Conservation (phyloP, 345 rosid species). For the Hirschfeldia incana region DNA sequence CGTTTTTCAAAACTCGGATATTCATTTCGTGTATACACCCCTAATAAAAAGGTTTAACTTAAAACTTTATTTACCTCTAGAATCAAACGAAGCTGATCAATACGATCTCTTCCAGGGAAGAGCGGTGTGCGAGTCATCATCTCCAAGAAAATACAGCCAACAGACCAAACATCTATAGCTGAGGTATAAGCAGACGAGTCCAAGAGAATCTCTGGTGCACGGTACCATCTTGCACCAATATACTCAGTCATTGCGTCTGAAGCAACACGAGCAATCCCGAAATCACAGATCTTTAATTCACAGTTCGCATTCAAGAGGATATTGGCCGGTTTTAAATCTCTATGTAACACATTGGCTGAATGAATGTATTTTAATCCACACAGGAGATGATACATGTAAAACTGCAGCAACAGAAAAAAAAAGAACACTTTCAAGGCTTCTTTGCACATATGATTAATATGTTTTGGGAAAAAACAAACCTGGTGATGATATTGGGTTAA, state of each 20-base stretch:
- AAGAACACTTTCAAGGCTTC: not conserved
- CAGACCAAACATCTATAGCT: conserved; percentile 95
- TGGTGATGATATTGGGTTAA: conserved; percentile 47
- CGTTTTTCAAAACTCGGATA: no score
- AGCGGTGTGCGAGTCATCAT: conserved; percentile 75
- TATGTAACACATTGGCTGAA: conserved; percentile 89
- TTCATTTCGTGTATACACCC: no score
- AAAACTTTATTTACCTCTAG: conserved; percentile 59
- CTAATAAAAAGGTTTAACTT: not conserved
- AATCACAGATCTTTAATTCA: conserved; percentile 88
- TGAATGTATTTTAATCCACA: conserved; percentile 94
- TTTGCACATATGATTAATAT: conserved; percentile 28
- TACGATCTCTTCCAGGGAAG: conserved; percentile 85
- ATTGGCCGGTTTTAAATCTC: conserved; percentile 92
- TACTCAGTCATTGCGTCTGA: conserved; percentile 85
- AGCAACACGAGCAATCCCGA: conserved; percentile 88
- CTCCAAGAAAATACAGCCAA: conserved; percentile 91
- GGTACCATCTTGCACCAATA: conserved; percentile 93
- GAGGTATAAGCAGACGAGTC: conserved; percentile 78
- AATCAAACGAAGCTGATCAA: conserved; percentile 79
- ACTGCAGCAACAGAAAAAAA: conserved; percentile 49
- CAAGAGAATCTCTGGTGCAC: conserved; percentile 80
- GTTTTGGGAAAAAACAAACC: not conserved
- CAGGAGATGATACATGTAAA: conserved; percentile 82
- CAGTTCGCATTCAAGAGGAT: conserved; percentile 72